Conservation (phyloP, 345 rosid species). For the Eucalyptus erythrocorys region DNA sequence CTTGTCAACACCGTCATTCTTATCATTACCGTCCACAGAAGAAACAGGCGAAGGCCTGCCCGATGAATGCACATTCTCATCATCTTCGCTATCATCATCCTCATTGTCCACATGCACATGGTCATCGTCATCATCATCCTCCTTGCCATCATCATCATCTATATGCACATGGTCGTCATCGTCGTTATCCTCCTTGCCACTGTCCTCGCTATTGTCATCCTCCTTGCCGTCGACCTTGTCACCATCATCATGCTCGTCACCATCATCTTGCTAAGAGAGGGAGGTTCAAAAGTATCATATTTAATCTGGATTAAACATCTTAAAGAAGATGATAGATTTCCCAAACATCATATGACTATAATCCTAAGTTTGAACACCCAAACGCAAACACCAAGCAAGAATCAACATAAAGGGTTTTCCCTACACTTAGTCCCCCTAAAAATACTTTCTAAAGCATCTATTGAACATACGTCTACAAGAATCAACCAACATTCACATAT, state of each 20-base stretch:
- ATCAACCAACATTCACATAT: neutral
- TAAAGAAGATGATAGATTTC: neutral
- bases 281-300: neutral
- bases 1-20: neutral
- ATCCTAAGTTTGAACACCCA: neutral
- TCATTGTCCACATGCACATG: conserved; percentile 16
- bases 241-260: conserved; percentile 18
- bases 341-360: neutral
- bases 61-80: neutral
- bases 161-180: conserved; percentile 1
- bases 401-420: neutral
- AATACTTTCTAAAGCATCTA: neutral
- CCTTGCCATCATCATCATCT: neutral
- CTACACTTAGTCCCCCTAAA: neutral
- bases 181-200: neutral
- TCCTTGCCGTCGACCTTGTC: neutral
- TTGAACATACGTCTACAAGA: neutral
- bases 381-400: neutral
- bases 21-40: neutral
- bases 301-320: neutral
- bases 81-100: conserved; percentile 6
- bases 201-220: neutral
- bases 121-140: neutral
- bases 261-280: neutral
- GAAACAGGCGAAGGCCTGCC: neutral